Evolutionary conservation across 1,284 basidiomycete genomes (phyloP).

Genomic region (Sphaerobolus stellatus): DNA sequence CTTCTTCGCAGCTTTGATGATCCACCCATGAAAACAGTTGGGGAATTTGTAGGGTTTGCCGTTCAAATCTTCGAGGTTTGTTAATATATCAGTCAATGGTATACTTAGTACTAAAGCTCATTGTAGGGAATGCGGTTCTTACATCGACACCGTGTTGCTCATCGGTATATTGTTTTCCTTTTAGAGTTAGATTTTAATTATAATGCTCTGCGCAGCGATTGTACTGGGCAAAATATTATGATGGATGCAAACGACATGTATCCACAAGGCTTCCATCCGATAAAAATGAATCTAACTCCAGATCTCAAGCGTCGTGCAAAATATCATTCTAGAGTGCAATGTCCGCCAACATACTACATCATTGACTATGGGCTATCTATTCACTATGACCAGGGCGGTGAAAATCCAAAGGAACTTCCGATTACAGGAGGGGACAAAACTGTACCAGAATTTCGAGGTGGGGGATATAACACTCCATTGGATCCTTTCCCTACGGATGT

Average conservation of each 20-base stretch:
- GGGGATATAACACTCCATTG: too few species aligned
- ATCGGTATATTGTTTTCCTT: not conserved
- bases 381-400: slow-evolving; percentile 2
- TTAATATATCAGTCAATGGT: not conserved
- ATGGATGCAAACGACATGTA: slow-evolving; percentile 4
- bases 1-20: slow-evolving; percentile 24
- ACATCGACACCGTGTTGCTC: not conserved
- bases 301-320: slow-evolving; percentile 8
- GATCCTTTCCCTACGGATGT: slow-evolving; percentile 32
- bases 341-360: slow-evolving; percentile 18
- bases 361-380: slow-evolving; percentile 18
- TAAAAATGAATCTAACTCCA: not conserved
- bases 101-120: not conserved
- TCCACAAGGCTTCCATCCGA: slow-evolving; percentile 16
- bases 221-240: not conserved
- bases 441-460: slow-evolving; percentile 17
- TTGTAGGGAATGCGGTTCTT: not conserved
- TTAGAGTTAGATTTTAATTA: not conserved
- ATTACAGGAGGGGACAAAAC: slow-evolving; percentile 20
- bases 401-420: slow-evolving; percentile 11
- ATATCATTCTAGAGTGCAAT: slow-evolving; percentile 14
- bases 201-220: not conserved
- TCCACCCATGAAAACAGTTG: slow-evolving; percentile 22
- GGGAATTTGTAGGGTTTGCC: slow-evolving; percentile 27
- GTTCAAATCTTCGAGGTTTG: not conserved